Conservation (phyloP, 2,329 filamentous ascomycete genomes). For the Beauveria medogensis region DNA sequence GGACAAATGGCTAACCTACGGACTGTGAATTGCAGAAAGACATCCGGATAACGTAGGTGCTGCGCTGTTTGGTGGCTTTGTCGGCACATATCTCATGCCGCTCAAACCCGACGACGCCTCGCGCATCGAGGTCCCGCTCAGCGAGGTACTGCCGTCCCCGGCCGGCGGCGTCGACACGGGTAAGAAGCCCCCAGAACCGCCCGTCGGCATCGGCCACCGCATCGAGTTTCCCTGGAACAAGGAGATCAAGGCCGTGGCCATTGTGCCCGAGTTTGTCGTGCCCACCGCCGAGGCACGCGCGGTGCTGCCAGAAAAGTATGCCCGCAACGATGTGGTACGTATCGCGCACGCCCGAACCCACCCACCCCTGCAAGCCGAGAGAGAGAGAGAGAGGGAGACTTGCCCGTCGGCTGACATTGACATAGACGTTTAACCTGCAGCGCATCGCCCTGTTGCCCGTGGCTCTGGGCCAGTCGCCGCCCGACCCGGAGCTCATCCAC, state of each 20-base stretch:
- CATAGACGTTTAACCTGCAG: slow-evolving; percentile 83
- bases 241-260: slow-evolving; percentile 93
- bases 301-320: slow-evolving; percentile 74
- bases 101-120: slow-evolving; percentile 82
- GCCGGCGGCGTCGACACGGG: slow-evolving; percentile 90
- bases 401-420: slow-evolving; percentile 12
- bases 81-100: slow-evolving; percentile 93
- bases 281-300: slow-evolving; percentile 85
- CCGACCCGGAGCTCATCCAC: slow-evolving; percentile 89
- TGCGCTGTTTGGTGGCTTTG: slow-evolving; percentile 90
- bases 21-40: slow-evolving; percentile 45
- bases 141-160: slow-evolving; percentile 83
- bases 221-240: slow-evolving; percentile 91
- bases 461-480: slow-evolving; percentile 80
- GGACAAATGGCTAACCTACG: not conserved
- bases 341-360: not conserved
- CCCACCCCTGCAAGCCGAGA: too few species aligned
- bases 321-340: slow-evolving; percentile 72
- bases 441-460: slow-evolving; percentile 85
- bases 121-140: slow-evolving; percentile 85
- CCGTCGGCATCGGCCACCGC: slow-evolving; percentile 86
- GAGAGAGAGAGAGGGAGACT: too few species aligned
- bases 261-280: slow-evolving; percentile 93
- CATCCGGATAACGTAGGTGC: slow-evolving; percentile 94
- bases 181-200: slow-evolving; percentile 77